Percentiles rank a stretch among this genome's conserved stretches.
Conservation (phyloP, 352 stramenopile species). For the Phytopythium helicoides region DNA sequence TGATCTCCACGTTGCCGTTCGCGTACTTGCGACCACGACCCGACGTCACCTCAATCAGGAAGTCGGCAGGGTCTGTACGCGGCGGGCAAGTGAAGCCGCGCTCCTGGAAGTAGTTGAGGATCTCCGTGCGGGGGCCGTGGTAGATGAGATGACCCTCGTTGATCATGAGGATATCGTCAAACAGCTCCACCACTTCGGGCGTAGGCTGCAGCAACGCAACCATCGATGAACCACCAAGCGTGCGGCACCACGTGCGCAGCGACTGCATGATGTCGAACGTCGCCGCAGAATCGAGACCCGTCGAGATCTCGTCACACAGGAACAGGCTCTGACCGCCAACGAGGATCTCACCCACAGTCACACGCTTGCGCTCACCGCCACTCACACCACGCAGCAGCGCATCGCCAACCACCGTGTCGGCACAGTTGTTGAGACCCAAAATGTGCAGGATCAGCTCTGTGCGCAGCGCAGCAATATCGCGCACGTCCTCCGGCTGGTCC, state of each 20-base stretch:
- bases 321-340: slow-evolving; percentile 41
- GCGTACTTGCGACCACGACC: slow-evolving; percentile 35
- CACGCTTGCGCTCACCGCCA: slow-evolving; percentile 74
- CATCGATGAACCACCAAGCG: slow-evolving; percentile 22
- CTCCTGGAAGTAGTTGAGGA: slow-evolving; percentile 70
- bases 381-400: slow-evolving; percentile 67
- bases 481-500: slow-evolving; percentile 59
- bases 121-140: slow-evolving; percentile 74
- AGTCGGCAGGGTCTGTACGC: slow-evolving; percentile 50
- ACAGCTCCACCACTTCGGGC: slow-evolving; percentile 91
- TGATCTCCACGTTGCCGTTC: slow-evolving; percentile 23
- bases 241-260: slow-evolving; percentile 33
- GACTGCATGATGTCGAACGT: slow-evolving; percentile 45
- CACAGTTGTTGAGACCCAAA: slow-evolving; percentile 85
- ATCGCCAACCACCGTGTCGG: slow-evolving; percentile 91
- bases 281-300: slow-evolving; percentile 44
- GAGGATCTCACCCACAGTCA: slow-evolving; percentile 66
- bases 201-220: slow-evolving; percentile 30
- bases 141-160: slow-evolving; percentile 93
- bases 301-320: slow-evolving; percentile 67
- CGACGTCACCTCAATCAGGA: slow-evolving; percentile 55
- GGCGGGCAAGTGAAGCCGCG: slow-evolving; percentile 51
- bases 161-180: slow-evolving; percentile 95
- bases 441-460: slow-evolving; percentile 66
- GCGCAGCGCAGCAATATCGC: slow-evolving; percentile 48